phyloP scores from a whole-genome alignment of 306 rosid species.

The Sechiopsis laciniata region DNA sequence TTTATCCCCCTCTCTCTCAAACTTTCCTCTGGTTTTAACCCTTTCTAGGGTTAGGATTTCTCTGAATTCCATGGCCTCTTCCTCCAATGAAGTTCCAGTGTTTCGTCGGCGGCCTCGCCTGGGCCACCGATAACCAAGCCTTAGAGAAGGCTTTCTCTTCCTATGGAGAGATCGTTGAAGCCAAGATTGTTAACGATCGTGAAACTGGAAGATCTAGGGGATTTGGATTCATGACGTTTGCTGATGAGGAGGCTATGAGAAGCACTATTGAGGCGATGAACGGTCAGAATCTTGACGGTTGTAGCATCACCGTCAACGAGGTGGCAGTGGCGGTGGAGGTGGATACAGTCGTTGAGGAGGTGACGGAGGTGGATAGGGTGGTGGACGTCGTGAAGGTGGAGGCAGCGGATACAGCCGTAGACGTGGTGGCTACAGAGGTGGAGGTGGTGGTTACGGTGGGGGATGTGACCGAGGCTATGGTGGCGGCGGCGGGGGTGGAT shows the following conservation, averaged over 20 bases:
- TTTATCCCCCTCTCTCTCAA: no score
- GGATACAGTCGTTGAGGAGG: slow-evolving; percentile 30
- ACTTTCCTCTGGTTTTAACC: not conserved
- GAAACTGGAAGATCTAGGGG: slow-evolving; percentile 96
- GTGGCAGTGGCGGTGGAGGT: slow-evolving; percentile 55
- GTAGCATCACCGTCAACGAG: slow-evolving; percentile 85
- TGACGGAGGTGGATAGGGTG: not conserved
- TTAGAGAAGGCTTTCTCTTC: slow-evolving; percentile 54
- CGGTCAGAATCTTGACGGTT: slow-evolving; percentile 77
- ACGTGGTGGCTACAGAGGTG: slow-evolving; percentile 29
- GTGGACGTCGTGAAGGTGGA: slow-evolving; percentile 28
- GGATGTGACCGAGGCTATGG: slow-evolving; percentile 43
- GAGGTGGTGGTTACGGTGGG: slow-evolving; percentile 38
- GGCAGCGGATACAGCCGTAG: slow-evolving; percentile 25
- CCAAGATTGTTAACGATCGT: slow-evolving; percentile 90
- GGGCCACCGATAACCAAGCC: slow-evolving; percentile 72
- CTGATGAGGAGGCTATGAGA: slow-evolving; percentile 62
- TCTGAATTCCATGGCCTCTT: slow-evolving; percentile 41
- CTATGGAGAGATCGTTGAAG: slow-evolving; percentile 64
- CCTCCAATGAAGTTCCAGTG: slow-evolving; percentile 67
- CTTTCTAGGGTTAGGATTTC: slow-evolving; percentile 1
- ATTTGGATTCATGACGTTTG: slow-evolving; percentile 81
- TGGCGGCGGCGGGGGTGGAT: slow-evolving; percentile 34
- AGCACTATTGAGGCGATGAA: slow-evolving; percentile 86
- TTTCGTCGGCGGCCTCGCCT: slow-evolving; percentile 94